Evolutionary conservation across 306 rosid genomes (phyloP).

Genomic region (Dryas alaskensis): DNA sequence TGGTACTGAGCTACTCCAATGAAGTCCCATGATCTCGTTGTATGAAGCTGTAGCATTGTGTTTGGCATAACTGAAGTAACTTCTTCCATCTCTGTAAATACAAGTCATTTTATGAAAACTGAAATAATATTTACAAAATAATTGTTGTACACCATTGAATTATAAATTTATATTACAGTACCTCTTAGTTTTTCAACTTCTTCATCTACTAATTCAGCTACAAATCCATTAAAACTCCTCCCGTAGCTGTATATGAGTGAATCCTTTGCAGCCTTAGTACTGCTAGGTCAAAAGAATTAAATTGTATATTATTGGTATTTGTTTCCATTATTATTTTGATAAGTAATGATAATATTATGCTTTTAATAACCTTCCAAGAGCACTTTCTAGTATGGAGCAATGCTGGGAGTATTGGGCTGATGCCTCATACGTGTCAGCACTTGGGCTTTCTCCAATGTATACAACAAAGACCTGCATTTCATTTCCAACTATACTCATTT

Average conservation of each 20-base stretch:
- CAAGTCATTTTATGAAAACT: neutral
- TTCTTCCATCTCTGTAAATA: constrained; percentile 22
- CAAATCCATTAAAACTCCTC: constrained; percentile 29
- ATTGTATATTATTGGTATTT: no score
- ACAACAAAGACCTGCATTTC: constrained; percentile 13
- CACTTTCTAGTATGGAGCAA: constrained; percentile 9
- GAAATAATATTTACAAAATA: no score
- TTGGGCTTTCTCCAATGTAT: constrained; percentile 19
- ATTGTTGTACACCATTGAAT: no score
- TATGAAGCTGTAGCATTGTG: constrained; percentile 13
- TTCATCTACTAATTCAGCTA: constrained; percentile 15
- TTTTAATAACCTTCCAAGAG: constrained; percentile 9
- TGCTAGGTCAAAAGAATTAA: neutral
- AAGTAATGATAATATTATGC: neutral
- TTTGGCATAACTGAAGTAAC: constrained; percentile 13
- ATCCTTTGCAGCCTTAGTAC: constrained; percentile 15
- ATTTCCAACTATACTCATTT: neutral
- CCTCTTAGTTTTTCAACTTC: constrained; percentile 16
- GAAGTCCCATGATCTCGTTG: constrained; percentile 32
- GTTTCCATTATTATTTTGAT: neutral
- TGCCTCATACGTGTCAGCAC: neutral
- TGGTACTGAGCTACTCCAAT: constrained; percentile 1
- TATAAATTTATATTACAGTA: neutral
- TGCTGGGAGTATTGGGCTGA: constrained; percentile 1
- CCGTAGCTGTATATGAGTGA: constrained; percentile 11